Conservation (phyloP, 495 filamentous ascomycete species). For the Cercophora scortea region DNA sequence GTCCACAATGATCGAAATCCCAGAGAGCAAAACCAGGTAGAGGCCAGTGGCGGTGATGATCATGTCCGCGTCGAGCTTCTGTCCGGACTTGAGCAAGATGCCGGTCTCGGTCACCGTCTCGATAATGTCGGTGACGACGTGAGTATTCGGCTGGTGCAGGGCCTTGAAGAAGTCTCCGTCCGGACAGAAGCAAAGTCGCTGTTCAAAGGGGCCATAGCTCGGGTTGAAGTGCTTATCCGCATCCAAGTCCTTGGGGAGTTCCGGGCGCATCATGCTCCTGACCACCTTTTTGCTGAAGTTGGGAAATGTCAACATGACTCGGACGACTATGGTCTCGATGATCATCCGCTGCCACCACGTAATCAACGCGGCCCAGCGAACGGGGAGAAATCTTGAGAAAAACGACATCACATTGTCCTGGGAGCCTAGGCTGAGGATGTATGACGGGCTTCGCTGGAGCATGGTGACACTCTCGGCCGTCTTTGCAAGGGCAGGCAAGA, state of each 20-base stretch:
- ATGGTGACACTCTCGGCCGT: slow-evolving; percentile 46
- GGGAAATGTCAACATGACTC: slow-evolving; percentile 40
- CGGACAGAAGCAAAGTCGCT: slow-evolving; percentile 64
- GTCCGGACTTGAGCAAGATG: slow-evolving; percentile 51
- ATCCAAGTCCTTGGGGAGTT: slow-evolving; percentile 49
- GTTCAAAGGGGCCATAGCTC: slow-evolving; percentile 63
- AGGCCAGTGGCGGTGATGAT: slow-evolving; percentile 73
- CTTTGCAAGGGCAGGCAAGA: slow-evolving; percentile 42
- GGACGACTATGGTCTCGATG: slow-evolving; percentile 22
- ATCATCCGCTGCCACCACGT: slow-evolving; percentile 28
- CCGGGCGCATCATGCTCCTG: slow-evolving; percentile 24
- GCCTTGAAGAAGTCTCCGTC: slow-evolving; percentile 65
- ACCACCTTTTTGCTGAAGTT: slow-evolving; percentile 40
- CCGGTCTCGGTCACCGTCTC: slow-evolving; percentile 51
- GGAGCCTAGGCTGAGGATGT: slow-evolving; percentile 45
- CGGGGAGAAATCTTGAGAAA: slow-evolving; percentile 29
- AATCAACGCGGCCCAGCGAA: slow-evolving; percentile 25
- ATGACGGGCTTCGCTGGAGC: slow-evolving; percentile 50
- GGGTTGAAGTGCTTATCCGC: slow-evolving; percentile 65
- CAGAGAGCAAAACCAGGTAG: slow-evolving; percentile 45
- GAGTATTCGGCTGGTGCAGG: slow-evolving; percentile 48
- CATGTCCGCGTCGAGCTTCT: slow-evolving; percentile 55
- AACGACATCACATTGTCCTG: slow-evolving; percentile 24
- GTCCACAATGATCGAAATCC: slow-evolving; percentile 45
- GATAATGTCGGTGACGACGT: slow-evolving; percentile 63